A percentile compares a stretch with the other conserved stretches of the same genome.
Evolutionary conservation across 2,329 filamentous ascomycete genomes (phyloP).

Genomic region (Ascomycota sp.): DNA sequence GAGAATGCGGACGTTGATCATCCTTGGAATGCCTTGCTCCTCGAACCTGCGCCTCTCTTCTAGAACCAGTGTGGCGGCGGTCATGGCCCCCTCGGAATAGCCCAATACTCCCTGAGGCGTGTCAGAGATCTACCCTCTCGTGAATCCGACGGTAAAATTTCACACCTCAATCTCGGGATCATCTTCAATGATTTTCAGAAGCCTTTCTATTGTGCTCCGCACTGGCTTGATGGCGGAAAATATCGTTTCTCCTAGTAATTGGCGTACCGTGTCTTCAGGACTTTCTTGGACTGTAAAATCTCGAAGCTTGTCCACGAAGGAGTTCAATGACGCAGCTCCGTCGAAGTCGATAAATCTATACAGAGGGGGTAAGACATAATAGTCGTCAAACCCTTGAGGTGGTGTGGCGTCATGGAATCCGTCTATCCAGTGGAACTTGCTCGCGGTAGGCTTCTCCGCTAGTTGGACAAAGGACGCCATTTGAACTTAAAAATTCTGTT

Average conservation of each 20-base stretch:
- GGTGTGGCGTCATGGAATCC: slow-evolving; percentile 28
- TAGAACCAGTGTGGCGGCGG: slow-evolving; percentile 30
- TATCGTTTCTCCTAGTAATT: slow-evolving; percentile 18
- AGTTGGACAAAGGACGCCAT: slow-evolving; percentile 15
- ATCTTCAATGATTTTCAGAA: slow-evolving; percentile 24
- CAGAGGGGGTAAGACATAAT: slow-evolving; percentile 33
- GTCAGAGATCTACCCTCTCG: neutral
- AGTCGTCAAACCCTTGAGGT: slow-evolving; percentile 32
- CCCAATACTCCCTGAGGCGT: slow-evolving; percentile 27
- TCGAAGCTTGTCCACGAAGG: slow-evolving; percentile 28
- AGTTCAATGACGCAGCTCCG: slow-evolving; percentile 19
- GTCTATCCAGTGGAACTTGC: slow-evolving; percentile 27
- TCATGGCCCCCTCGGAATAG: slow-evolving; percentile 38
- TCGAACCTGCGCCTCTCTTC: slow-evolving; percentile 22
- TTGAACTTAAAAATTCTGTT: slow-evolving; percentile 34
- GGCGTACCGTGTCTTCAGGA: slow-evolving; percentile 34
- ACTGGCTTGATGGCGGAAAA: slow-evolving; percentile 4
- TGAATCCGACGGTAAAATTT: neutral
- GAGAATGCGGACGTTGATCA: slow-evolving; percentile 12
- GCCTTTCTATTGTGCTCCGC: slow-evolving; percentile 4
- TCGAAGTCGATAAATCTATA: slow-evolving; percentile 32
- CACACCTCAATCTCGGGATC: slow-evolving; percentile 12
- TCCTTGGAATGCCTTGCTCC: slow-evolving; percentile 11
- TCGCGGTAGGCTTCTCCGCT: slow-evolving; percentile 3
- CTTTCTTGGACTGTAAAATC: slow-evolving; percentile 31